Evolutionary conservation across 2,329 filamentous ascomycete species (phyloP).

Genomic region (Ascochyta fabae): DNA sequence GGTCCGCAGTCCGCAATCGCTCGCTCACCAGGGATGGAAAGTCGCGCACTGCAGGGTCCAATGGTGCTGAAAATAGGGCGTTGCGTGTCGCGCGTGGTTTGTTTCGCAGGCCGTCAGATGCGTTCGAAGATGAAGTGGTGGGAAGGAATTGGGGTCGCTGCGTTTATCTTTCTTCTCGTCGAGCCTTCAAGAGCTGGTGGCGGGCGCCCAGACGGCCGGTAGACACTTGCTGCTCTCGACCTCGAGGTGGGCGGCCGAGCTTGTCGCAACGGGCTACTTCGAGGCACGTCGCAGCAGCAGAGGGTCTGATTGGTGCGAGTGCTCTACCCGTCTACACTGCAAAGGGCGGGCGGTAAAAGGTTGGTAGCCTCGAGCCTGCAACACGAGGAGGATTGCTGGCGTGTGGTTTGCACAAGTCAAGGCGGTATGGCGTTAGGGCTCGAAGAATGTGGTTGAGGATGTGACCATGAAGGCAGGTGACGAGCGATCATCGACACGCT

Average conservation of each 20-base stretch:
- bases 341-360: conserved; percentile 1
- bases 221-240: conserved; percentile 2
- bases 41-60: conserved; percentile 11
- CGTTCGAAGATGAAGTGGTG: not conserved
- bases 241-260: conserved; percentile 2
- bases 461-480: conserved; percentile 1
- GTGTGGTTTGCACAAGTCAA: conserved; percentile 4
- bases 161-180: not conserved
- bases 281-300: conserved; percentile 11
- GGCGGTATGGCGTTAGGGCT: not conserved
- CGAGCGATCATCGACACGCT: not conserved
- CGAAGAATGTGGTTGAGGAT: not conserved
- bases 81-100: conserved; percentile 2
- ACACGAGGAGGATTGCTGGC: conserved; percentile 10
- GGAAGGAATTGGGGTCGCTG: not conserved
- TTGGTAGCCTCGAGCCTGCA: conserved; percentile 5
- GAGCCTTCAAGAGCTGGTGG: not conserved
- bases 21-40: conserved; percentile 7
- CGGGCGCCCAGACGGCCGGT: not conserved
- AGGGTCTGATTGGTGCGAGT: conserved; percentile 12
- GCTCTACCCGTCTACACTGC: conserved; percentile 1
- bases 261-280: conserved; percentile 8
- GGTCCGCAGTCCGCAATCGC: conserved; percentile 7
- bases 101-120: conserved; percentile 4
- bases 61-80: not conserved